Conservation (phyloP, 305 asterid species). For the Fraxinus floribunda region DNA sequence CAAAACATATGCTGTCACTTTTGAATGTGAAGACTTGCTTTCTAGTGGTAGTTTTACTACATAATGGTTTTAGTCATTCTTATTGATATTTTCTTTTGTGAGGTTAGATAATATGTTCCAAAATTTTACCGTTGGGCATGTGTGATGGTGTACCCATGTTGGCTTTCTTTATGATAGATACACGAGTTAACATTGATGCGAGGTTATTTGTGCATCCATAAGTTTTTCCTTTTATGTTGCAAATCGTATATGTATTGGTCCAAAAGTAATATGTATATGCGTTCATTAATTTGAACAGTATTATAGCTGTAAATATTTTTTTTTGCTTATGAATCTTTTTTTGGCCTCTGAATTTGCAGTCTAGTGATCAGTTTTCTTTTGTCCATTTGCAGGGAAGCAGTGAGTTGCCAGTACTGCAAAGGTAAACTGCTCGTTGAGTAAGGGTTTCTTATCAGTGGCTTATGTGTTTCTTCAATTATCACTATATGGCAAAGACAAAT, state of each 20-base stretch:
- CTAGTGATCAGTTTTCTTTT: constrained; percentile 31
- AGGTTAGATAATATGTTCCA: not conserved
- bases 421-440: constrained; percentile 45
- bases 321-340: constrained; percentile 5
- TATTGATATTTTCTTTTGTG: not conserved
- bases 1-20: not conserved
- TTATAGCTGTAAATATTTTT: not conserved
- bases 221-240: not conserved
- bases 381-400: constrained; percentile 75
- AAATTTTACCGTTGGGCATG: not conserved
- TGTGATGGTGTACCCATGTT: not conserved
- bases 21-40: not conserved
- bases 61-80: not conserved
- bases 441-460: constrained; percentile 13
- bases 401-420: constrained; percentile 73
- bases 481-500: constrained; percentile 13
- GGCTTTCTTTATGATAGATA: not conserved
- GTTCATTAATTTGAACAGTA: constrained; percentile 12
- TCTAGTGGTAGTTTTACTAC: not conserved
- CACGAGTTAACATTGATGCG: not conserved
- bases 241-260: constrained; percentile 6
- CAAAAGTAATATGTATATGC: constrained; percentile 1
- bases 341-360: constrained; percentile 20
- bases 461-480: constrained; percentile 21
- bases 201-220: constrained; percentile 6